phyloP scores from a whole-genome alignment of 805 yeast genomes.

The Lachancea sp. region DNA sequence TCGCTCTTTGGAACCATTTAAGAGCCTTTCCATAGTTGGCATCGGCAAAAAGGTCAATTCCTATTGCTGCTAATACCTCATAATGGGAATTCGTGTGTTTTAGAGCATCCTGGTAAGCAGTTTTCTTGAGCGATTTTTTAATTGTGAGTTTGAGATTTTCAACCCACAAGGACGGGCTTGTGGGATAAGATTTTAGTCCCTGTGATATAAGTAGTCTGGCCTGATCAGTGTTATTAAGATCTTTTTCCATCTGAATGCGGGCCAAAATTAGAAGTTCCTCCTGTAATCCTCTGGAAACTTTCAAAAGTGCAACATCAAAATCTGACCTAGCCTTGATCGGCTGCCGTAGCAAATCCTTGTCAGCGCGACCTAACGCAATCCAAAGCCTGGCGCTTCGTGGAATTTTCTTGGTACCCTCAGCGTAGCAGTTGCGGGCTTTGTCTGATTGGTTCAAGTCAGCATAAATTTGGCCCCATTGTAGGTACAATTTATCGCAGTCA shows the following conservation, averaged over 20 bases:
- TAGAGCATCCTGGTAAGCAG: constrained; percentile 63
- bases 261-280: constrained; percentile 52
- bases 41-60: constrained; percentile 57
- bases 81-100: constrained; percentile 56
- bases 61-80: constrained; percentile 55
- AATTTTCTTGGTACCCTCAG: constrained; percentile 44
- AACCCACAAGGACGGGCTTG: constrained; percentile 59
- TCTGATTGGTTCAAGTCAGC: constrained; percentile 28
- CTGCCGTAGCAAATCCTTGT: constrained; percentile 37
- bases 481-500: constrained; percentile 43
- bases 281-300: constrained; percentile 37
- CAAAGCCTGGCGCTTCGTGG: constrained; percentile 46
- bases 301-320: constrained; percentile 58
- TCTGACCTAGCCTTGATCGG: constrained; percentile 61
- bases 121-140: constrained; percentile 47
- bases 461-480: constrained; percentile 58
- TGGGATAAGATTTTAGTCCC: constrained; percentile 54
- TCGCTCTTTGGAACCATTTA: constrained; percentile 69
- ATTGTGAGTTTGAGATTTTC: constrained; percentile 43
- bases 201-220: constrained; percentile 50
- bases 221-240: constrained; percentile 42
- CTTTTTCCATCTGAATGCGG: constrained; percentile 51
- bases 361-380: constrained; percentile 45
- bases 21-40: constrained; percentile 58
- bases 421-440: constrained; percentile 43